Evolutionary conservation across 2,329 filamentous ascomycete genomes (phyloP).

Genomic region (Xylaria sp.): DNA sequence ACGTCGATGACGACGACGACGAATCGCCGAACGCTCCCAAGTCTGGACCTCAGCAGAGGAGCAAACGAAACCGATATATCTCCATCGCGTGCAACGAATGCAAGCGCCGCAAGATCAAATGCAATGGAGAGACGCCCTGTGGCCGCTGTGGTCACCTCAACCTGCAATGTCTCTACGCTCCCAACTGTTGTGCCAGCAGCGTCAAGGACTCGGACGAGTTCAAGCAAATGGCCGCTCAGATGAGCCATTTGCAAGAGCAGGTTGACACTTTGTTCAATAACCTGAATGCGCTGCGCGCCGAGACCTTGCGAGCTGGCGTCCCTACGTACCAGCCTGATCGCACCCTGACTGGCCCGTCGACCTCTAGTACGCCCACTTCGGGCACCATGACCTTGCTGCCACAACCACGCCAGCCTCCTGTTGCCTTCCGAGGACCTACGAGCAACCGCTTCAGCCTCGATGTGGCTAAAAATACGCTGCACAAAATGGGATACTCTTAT

Average conservation of each 20-base stretch:
- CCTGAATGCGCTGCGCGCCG: slow-evolving; percentile 73
- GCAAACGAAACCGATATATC: slow-evolving; percentile 72
- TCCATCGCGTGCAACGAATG: slow-evolving; percentile 76
- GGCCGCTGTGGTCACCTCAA: slow-evolving; percentile 76
- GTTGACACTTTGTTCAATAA: slow-evolving; percentile 80
- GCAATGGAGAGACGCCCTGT: slow-evolving; percentile 76
- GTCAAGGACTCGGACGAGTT: slow-evolving; percentile 96
- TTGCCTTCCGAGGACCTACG: slow-evolving; percentile 85
- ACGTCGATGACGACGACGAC: slow-evolving; percentile 38
- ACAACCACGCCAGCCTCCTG: slow-evolving; percentile 70
- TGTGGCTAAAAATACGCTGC: slow-evolving; percentile 85
- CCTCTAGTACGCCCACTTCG: slow-evolving; percentile 56
- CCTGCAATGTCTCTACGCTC: slow-evolving; percentile 72
- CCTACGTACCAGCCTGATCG: slow-evolving; percentile 53
- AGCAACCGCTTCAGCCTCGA: slow-evolving; percentile 87
- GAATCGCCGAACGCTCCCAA: slow-evolving; percentile 41
- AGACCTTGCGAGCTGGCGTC: slow-evolving; percentile 53
- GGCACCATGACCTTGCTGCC: slow-evolving; percentile 57
- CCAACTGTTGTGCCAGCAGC: slow-evolving; percentile 76
- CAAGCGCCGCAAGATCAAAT: slow-evolving; percentile 80
- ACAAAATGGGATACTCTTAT: slow-evolving; percentile 86
- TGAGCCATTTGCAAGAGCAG: slow-evolving; percentile 82
- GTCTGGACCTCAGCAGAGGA: slow-evolving; percentile 56
- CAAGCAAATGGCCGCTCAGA: slow-evolving; percentile 79
- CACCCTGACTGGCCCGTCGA: slow-evolving; percentile 51